A percentile compares a stretch with the other conserved stretches of the same genome.
phyloP scores from a whole-genome alignment of 2,329 filamentous ascomycete species.

The Cladorrhinum sp. region DNA sequence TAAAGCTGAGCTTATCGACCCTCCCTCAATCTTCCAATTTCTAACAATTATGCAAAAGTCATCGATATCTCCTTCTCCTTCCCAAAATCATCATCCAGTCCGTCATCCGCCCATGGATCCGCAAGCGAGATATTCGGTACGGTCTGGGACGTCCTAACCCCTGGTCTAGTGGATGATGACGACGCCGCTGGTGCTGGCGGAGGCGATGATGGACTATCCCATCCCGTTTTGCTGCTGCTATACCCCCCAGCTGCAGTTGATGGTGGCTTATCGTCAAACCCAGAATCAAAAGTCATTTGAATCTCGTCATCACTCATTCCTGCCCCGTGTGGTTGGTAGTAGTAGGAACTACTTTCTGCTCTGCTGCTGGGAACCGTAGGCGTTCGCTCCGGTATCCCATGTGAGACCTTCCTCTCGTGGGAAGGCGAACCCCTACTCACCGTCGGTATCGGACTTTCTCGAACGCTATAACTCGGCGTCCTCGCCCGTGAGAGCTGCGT shows the following conservation, averaged over 20 bases:
- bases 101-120: slow-evolving; percentile 68
- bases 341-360: slow-evolving; percentile 23
- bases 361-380: slow-evolving; percentile 29
- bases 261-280: slow-evolving; percentile 43
- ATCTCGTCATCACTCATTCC: slow-evolving; percentile 48
- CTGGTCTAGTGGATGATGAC: slow-evolving; percentile 33
- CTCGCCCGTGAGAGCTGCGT: slow-evolving; percentile 33
- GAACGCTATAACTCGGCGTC: slow-evolving; percentile 35
- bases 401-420: slow-evolving; percentile 17
- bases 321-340: slow-evolving; percentile 16
- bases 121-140: slow-evolving; percentile 48
- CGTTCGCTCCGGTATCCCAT: slow-evolving; percentile 20
- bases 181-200: neutral
- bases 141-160: slow-evolving; percentile 45
- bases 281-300: slow-evolving; percentile 70
- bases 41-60: slow-evolving; percentile 64
- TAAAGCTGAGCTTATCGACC: too few species aligned
- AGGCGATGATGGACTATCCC: too few species aligned
- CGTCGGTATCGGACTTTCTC: slow-evolving; percentile 34
- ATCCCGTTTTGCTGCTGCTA: too few species aligned
- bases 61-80: slow-evolving; percentile 73
- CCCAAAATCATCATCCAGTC: slow-evolving; percentile 63
- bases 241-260: neutral
- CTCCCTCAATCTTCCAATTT: neutral
- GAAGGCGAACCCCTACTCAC: slow-evolving; percentile 8